Base-by-base conservation (phyloP, 805 yeast species). In the Scheffersomyces coipomensis region DNA sequence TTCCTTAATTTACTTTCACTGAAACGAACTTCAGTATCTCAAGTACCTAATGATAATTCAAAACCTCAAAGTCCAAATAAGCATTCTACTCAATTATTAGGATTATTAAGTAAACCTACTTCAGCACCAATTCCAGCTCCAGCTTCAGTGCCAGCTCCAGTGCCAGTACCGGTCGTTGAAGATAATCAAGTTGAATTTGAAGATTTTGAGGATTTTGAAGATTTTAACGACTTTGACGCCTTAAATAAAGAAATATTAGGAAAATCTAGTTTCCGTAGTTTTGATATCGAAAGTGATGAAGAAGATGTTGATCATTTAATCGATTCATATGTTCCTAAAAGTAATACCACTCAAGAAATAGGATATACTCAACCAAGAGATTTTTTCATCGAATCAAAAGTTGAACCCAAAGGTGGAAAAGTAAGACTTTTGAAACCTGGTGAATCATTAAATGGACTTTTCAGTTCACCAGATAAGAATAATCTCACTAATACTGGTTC, bases 241-340 rank as follows among this genome's bases (percentile, higher is more conserved):
- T 32, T 37, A 15, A 40, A 33, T n/a, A 35, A 43, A 37, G 41
- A 43, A 34, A 40, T 46, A 18, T 34, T 43, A 21, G 39, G 35
- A 18, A 44, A 34, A 51, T 42, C 51, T 40, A 24, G 37, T 47
- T 38, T 26, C 45, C 44, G 51, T 30, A 53, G 53, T 26, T 56
- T 64, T 43, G 68, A 63, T 35, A 51, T 58, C 29, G 69, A 56
- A 8, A 56, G 65, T 34, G 72, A 66, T 39, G 72, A 68, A 33
- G 72, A 65, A 31, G 62, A 53, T 27, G 55, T 45, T 10, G 48
- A 40, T 21, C 36, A 42, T 37, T 38, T 39, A 16, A 27, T 35
- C 12, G 44, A 34, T 29, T 33, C 39, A 18, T 27, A 27, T 35
- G 31, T 35, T 19, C 25, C 38, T n/a, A 22, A 38, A 2, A 35